Evolutionary conservation across 73 alveolate genomes (phyloP).

Genomic region (Paraurostyla sp.): DNA sequence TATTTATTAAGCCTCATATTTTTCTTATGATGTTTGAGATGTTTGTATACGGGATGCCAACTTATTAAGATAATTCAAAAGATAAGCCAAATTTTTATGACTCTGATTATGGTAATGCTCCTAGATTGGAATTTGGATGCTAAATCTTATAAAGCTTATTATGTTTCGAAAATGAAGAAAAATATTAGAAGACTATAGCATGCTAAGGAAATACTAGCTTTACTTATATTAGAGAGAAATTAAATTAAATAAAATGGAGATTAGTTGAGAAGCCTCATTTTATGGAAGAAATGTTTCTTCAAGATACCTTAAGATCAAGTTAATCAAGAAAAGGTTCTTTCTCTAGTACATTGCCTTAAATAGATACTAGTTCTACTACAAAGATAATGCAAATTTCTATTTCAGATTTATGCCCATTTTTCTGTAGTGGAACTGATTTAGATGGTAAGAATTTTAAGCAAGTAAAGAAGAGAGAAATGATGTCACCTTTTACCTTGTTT

Average conservation of each 20-base stretch:
- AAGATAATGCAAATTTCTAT: constrained; percentile 49
- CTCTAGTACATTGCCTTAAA: neutral
- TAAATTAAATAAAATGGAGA: constrained; percentile 12
- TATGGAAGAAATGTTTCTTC: neutral
- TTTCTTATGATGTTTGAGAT: constrained; percentile 60
- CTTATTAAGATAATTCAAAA: constrained; percentile 40
- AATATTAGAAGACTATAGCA: constrained; percentile 57
- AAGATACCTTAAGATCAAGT: neutral
- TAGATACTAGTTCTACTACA: constrained; percentile 53
- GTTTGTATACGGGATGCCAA: constrained; percentile 66
- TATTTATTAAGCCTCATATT: constrained; percentile 65
- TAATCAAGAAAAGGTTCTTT: constrained; percentile 1
- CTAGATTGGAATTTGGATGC: constrained; percentile 51
- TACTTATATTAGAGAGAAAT: constrained; percentile 46
- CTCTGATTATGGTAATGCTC: constrained; percentile 53
- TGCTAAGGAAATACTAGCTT: constrained; percentile 58
- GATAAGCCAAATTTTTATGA: constrained; percentile 64
- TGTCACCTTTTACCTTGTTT: constrained; percentile 65
- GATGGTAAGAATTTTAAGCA: constrained; percentile 59
- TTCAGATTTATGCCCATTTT: constrained; percentile 64
- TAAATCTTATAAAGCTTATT: neutral
- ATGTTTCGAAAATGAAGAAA: constrained; percentile 54
- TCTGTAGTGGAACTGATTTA: constrained; percentile 66
- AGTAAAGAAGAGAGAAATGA: constrained; percentile 66
- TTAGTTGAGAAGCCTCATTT: constrained; percentile 1